Conservation (phyloP, 768 basidiomycete species). For the Gelatoporia subvermispora region DNA sequence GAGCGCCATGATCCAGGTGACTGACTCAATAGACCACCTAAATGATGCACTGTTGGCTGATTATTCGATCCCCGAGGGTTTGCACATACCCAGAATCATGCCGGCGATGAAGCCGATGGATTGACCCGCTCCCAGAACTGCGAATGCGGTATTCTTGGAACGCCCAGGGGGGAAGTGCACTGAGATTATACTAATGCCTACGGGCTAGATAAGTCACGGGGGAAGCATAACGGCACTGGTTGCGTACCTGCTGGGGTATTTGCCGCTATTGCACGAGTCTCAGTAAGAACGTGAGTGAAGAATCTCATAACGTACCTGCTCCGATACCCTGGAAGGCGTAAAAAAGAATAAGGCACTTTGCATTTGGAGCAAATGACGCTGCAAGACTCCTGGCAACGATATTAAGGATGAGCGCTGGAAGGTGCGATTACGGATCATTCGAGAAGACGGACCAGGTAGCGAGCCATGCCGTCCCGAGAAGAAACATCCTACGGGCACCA, state of each 20-base stretch:
- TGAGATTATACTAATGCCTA: conserved; percentile 22
- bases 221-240: no score
- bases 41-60: background rate
- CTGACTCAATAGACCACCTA: conserved; percentile 29
- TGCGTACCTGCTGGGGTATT: conserved; percentile 28
- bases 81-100: conserved; percentile 24
- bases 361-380: conserved; percentile 25
- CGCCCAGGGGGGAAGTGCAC: conserved; percentile 27
- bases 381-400: conserved; percentile 23
- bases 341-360: conserved; percentile 26
- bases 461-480: conserved; percentile 28
- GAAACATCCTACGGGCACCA: conserved; percentile 23
- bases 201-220: no score
- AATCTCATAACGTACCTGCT: conserved; percentile 6
- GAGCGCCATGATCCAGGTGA: conserved; percentile 28
- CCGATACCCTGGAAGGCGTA: conserved; percentile 29
- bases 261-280: conserved; percentile 15
- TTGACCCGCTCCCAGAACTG: conserved; percentile 31
- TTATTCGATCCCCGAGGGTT: background rate
- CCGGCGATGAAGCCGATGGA: conserved; percentile 31
- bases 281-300: background rate
- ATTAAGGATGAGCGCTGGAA: background rate
- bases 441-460: conserved; percentile 21
- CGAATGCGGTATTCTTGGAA: conserved; percentile 27
- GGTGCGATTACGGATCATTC: background rate